Evolutionary conservation across 371 early-diverging fungal species (phyloP).

Genomic region (Rozella allomycis): DNA sequence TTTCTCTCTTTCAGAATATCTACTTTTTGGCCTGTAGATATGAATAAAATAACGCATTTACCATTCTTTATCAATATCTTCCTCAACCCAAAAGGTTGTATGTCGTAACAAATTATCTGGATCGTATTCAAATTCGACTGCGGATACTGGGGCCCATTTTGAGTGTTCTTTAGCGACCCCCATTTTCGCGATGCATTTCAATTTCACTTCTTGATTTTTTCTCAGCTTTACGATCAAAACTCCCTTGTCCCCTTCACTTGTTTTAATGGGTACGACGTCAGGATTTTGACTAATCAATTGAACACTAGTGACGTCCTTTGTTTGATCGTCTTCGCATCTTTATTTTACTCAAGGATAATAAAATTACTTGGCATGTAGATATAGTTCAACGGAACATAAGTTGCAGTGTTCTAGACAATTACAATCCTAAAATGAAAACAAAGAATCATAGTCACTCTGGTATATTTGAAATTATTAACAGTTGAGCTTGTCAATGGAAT

Average conservation of each 20-base stretch:
- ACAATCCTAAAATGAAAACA: conserved; percentile 43
- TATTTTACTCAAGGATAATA: no score
- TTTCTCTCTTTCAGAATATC: conserved; percentile 14
- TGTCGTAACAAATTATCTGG: conserved; percentile 69
- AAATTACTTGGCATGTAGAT: conserved; percentile 40
- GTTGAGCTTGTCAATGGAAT: conserved; percentile 68
- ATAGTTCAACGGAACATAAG: conserved; percentile 72
- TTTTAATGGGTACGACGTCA: conserved; percentile 47
- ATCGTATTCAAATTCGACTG: conserved; percentile 90
- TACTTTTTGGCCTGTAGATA: no score
- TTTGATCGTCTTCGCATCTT: conserved; percentile 49
- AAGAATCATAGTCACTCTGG: conserved; percentile 27
- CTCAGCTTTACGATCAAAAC: conserved; percentile 75
- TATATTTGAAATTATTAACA: conserved; percentile 52
- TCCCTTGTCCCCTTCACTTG: conserved; percentile 47
- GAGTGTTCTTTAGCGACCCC: conserved; percentile 95
- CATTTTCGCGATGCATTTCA: conserved; percentile 50
- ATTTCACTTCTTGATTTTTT: conserved; percentile 70
- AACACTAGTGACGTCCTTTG: conserved; percentile 54
- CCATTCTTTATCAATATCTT: conserved; percentile 66
- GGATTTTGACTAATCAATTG: conserved; percentile 56
- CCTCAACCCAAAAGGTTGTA: conserved; percentile 87
- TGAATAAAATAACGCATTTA: conserved; percentile 49
- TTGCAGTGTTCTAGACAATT: conserved; percentile 67
- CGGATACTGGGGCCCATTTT: conserved; percentile 93